phyloP scores from a whole-genome alignment of 441 rosid genomes.

The Kokia cookei region DNA sequence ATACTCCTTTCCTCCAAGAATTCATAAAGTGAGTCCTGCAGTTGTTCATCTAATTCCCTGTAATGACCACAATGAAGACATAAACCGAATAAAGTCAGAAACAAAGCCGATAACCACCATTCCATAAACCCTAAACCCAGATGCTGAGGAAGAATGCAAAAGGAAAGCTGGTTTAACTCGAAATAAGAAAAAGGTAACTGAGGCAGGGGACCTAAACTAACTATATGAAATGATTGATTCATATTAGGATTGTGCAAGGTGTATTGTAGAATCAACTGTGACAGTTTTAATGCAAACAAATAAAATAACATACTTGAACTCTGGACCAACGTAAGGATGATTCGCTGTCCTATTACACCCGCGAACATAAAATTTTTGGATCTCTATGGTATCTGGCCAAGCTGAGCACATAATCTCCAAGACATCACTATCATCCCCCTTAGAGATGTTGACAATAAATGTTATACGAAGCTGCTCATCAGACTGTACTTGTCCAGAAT shows the following conservation, averaged over 20 bases:
- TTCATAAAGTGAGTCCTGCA: constrained; percentile 59
- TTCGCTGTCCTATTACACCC: constrained; percentile 15
- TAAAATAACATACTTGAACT: constrained; percentile 48
- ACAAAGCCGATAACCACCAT: neutral
- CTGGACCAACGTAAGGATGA: constrained; percentile 53
- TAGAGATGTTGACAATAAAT: constrained; percentile 59
- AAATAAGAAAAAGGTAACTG: neutral
- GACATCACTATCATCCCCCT: constrained; percentile 37
- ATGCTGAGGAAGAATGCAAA: neutral
- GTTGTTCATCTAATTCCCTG: constrained; percentile 80
- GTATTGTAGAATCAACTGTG: neutral
- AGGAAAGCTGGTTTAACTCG: neutral
- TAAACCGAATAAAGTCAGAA: neutral
- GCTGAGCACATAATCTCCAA: constrained; percentile 76
- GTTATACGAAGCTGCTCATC: constrained; percentile 49
- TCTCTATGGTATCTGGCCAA: constrained; percentile 67
- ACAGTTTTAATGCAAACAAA: constrained; percentile 1
- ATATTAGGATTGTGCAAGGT: neutral
- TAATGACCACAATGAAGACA: constrained; percentile 2
- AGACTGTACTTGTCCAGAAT: constrained; percentile 24
- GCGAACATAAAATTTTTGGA: constrained; percentile 46
- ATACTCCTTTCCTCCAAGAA: constrained; percentile 66
- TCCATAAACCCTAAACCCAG: neutral
- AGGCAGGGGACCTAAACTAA: neutral
- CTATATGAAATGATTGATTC: neutral